Conservation (phyloP, 768 basidiomycete species). For the Russula brevipes region DNA sequence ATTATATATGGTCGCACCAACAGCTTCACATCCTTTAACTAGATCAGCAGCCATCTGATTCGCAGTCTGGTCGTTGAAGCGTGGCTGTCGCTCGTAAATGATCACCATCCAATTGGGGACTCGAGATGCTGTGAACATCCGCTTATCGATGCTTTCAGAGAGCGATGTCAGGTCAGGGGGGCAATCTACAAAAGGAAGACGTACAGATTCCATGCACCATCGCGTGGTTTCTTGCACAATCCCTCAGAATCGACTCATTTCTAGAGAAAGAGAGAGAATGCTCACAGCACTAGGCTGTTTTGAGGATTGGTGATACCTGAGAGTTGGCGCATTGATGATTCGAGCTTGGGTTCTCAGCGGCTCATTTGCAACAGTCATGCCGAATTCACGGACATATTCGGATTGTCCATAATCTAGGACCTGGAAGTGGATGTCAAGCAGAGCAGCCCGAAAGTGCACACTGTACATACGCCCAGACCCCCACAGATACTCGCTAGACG, state of each 20-base stretch:
- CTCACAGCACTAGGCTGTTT: constrained; percentile 55
- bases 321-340: constrained; percentile 55
- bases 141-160: constrained; percentile 59
- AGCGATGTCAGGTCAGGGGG: not conserved
- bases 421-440: constrained; percentile 31
- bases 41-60: constrained; percentile 54
- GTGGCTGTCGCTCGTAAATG: constrained; percentile 56
- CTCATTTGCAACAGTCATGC: constrained; percentile 52
- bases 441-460: not conserved
- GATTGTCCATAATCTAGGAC: constrained; percentile 43
- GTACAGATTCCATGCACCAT: constrained; percentile 79
- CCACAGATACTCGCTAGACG: constrained; percentile 50
- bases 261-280: constrained; percentile 12
- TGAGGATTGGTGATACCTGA: constrained; percentile 59
- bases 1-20: constrained; percentile 45
- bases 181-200: constrained; percentile 15
- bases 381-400: constrained; percentile 63
- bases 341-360: constrained; percentile 59
- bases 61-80: constrained; percentile 48
- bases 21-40: constrained; percentile 43
- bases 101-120: constrained; percentile 61
- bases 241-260: not conserved
- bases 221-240: constrained; percentile 45
- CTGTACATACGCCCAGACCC: constrained; percentile 44
- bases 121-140: constrained; percentile 52